Conservation (phyloP, 2,329 filamentous ascomycete species). For the Pseudophaeomoniella oleicola region DNA sequence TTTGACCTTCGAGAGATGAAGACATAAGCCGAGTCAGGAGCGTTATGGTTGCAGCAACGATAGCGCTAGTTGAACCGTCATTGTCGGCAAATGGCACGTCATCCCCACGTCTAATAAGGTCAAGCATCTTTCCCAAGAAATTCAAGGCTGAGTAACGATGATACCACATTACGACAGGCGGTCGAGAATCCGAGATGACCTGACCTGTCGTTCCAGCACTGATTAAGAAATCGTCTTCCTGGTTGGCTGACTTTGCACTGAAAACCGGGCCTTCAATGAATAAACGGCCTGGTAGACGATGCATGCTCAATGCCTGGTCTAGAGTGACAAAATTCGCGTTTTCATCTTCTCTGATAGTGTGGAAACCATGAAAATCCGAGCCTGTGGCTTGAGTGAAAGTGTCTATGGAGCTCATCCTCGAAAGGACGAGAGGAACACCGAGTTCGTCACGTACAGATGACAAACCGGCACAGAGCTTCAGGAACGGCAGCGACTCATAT, state of each 20-base stretch:
- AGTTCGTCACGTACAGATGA: slow-evolving; percentile 31
- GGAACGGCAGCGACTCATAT: slow-evolving; percentile 67
- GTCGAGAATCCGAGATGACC: slow-evolving; percentile 64
- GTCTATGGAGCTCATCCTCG: slow-evolving; percentile 53
- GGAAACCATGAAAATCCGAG: slow-evolving; percentile 56
- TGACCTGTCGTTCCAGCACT: slow-evolving; percentile 26
- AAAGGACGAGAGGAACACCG: slow-evolving; percentile 39
- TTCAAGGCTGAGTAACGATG: slow-evolving; percentile 65
- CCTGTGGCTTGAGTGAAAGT: slow-evolving; percentile 70
- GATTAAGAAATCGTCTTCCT: slow-evolving; percentile 12
- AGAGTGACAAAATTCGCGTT: slow-evolving; percentile 68
- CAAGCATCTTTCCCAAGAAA: slow-evolving; percentile 57
- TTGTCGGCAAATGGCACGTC: not conserved
- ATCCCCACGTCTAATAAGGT: slow-evolving; percentile 12
- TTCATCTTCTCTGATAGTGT: slow-evolving; percentile 70
- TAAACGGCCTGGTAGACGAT: slow-evolving; percentile 10
- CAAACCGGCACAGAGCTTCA: slow-evolving; percentile 55
- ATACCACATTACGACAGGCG: slow-evolving; percentile 60
- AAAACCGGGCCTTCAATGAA: slow-evolving; percentile 6
- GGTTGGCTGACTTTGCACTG: slow-evolving; percentile 8
- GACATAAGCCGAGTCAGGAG: slow-evolving; percentile 51
- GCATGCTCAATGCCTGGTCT: slow-evolving; percentile 36
- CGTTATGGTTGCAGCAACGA: slow-evolving; percentile 57
- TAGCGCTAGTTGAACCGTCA: slow-evolving; percentile 38
- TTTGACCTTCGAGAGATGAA: not conserved